Evolutionary conservation across 2,329 filamentous ascomycete genomes (phyloP).

Genomic region (Calonectria crousiana): DNA sequence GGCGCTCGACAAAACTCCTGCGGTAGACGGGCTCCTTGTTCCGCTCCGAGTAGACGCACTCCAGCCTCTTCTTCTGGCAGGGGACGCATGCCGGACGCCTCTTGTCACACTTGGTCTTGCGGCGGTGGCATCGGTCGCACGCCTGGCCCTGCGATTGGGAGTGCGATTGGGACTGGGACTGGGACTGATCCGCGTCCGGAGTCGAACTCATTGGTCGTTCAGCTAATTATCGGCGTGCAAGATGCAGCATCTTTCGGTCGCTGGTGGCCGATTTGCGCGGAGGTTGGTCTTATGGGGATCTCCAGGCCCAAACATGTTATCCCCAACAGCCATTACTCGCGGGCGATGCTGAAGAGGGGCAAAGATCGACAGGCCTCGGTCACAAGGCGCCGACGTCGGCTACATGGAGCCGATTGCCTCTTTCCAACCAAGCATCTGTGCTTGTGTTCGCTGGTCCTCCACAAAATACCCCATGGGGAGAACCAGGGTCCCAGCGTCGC

Average conservation of each 20-base stretch:
- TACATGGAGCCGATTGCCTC: neutral
- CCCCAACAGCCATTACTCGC: neutral
- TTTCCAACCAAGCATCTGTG: neutral
- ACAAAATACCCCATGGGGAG: constrained; percentile 22
- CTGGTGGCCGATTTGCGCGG: neutral
- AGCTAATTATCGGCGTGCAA: neutral
- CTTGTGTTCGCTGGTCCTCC: neutral
- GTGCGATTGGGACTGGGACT: neutral
- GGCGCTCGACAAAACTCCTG: constrained; percentile 44
- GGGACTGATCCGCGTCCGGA: constrained; percentile 2
- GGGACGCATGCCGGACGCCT: constrained; percentile 50
- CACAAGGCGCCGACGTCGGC: constrained; percentile 12
- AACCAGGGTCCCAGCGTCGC: neutral
- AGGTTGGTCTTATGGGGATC: neutral
- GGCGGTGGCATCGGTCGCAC: constrained; percentile 55
- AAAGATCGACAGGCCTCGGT: constrained; percentile 12
- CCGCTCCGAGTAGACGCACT: constrained; percentile 49
- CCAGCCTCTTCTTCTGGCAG: constrained; percentile 49
- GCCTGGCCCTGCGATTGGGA: constrained; percentile 32
- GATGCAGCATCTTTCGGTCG: neutral
- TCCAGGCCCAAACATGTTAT: neutral
- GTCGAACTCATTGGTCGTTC: constrained; percentile 10
- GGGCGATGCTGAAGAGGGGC: neutral
- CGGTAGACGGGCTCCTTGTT: constrained; percentile 41
- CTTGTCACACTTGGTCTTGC: constrained; percentile 57